Evolutionary conservation across 2,329 filamentous ascomycete species (phyloP).

Genomic region (Xylariaceae sp.): DNA sequence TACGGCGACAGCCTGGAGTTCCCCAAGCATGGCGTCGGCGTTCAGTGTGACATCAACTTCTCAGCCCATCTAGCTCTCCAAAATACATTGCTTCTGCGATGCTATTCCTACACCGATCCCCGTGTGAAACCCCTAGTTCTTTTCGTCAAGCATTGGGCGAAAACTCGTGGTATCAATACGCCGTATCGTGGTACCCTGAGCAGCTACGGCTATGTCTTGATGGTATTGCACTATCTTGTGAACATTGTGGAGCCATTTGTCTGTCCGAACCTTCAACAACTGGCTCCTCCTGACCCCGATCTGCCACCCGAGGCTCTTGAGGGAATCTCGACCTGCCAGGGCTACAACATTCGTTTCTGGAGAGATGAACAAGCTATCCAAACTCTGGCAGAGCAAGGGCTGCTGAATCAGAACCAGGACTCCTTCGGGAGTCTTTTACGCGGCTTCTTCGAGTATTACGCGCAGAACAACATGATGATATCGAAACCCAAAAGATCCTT

Average conservation of each 20-base stretch:
- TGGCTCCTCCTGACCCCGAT: conserved; percentile 38
- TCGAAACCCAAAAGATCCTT: conserved; percentile 57
- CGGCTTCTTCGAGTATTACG: conserved; percentile 87
- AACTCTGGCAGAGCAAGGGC: conserved; percentile 52
- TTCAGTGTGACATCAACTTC: conserved; percentile 91
- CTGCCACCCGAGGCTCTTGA: conserved; percentile 38
- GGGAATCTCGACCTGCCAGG: conserved; percentile 51
- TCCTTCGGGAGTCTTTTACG: conserved; percentile 67
- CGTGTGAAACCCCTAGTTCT: conserved; percentile 74
- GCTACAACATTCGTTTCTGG: conserved; percentile 73
- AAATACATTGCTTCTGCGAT: conserved; percentile 77
- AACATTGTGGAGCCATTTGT: conserved; percentile 79
- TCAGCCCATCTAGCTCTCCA: conserved; percentile 77
- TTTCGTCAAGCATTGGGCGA: conserved; percentile 90
- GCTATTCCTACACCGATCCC: conserved; percentile 74
- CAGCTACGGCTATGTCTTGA: conserved; percentile 86
- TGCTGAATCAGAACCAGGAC: conserved; percentile 65
- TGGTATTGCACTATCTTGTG: conserved; percentile 87
- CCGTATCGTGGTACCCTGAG: conserved; percentile 82
- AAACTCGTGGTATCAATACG: conserved; percentile 78
- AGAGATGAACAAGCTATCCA: conserved; percentile 67
- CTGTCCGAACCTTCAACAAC: conserved; percentile 73
- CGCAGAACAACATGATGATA: conserved; percentile 54
- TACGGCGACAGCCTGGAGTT: conserved; percentile 67
- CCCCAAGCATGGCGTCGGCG: conserved; percentile 70